Evolutionary conservation across 2,329 filamentous ascomycete genomes (phyloP).

Genomic region (Colletotrichum orchidophilum): DNA sequence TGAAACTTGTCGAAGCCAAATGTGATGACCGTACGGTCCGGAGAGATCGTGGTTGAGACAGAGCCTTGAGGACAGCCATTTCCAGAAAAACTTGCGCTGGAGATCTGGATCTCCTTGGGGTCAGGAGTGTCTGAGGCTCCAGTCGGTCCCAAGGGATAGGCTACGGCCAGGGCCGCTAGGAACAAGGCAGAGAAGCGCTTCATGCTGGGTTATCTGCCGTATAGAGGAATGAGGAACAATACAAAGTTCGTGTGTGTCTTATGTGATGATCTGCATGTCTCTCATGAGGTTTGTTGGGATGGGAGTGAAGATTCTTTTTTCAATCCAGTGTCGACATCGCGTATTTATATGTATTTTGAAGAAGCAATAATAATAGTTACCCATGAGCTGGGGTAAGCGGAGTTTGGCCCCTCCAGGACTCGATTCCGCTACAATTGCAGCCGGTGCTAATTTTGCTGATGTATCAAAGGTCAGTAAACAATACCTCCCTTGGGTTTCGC

Average conservation of each 20-base stretch:
- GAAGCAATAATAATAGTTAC: not conserved
- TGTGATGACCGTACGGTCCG: constrained; percentile 56
- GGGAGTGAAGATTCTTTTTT: not conserved
- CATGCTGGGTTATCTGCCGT: constrained; percentile 43
- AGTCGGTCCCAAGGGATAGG: constrained; percentile 45
- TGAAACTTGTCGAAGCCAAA: constrained; percentile 58
- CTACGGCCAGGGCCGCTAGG: constrained; percentile 48
- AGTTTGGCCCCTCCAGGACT: not conserved
- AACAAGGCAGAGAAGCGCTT: constrained; percentile 45
- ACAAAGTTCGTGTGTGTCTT: not conserved
- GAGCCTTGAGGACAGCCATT: constrained; percentile 55
- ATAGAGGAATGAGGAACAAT: not conserved
- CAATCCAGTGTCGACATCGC: not conserved
- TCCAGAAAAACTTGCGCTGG: constrained; percentile 51
- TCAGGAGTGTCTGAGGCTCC: constrained; percentile 47
- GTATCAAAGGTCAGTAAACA: not conserved
- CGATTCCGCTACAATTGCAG: not conserved
- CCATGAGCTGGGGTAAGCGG: not conserved
- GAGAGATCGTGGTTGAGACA: constrained; percentile 52
- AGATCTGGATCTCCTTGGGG: constrained; percentile 52
- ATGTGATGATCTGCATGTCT: not conserved
- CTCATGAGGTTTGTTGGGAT: not conserved
- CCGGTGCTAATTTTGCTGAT: not conserved
- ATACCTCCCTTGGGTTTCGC: not conserved
- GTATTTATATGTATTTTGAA: not conserved